Percentiles rank a stretch among this genome's conserved stretches.
Evolutionary conservation across 768 basidiomycete genomes (phyloP).

Genomic region (Phanerodontia chrysosporium): DNA sequence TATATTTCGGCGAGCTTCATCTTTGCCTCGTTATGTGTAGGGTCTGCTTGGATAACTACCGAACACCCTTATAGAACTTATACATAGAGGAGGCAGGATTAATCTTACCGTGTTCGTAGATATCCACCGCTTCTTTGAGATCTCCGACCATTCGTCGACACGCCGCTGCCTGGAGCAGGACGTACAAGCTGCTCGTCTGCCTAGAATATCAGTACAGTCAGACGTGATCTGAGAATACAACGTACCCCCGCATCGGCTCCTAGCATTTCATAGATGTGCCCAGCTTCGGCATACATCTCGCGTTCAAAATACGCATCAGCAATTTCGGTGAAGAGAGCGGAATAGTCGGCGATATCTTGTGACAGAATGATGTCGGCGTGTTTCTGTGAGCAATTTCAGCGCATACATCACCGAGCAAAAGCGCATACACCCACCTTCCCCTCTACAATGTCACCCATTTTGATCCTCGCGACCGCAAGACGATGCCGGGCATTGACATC

Average conservation of each 20-base stretch:
- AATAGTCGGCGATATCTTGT: conserved; percentile 73
- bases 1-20: conserved; percentile 89
- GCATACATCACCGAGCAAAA: background rate
- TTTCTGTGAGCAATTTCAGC: conserved; percentile 39
- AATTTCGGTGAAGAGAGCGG: conserved; percentile 75
- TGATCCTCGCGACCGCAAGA: conserved; percentile 77
- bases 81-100: background rate
- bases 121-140: conserved; percentile 70
- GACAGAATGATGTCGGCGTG: conserved; percentile 71
- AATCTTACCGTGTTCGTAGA: conserved; percentile 75
- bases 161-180: conserved; percentile 73
- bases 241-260: conserved; percentile 68
- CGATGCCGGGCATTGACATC: conserved; percentile 81
- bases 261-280: conserved; percentile 74
- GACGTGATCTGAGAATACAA: background rate
- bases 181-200: conserved; percentile 70
- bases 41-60: conserved; percentile 73
- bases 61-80: background rate
- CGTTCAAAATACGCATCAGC: conserved; percentile 81
- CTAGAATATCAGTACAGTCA: background rate
- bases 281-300: conserved; percentile 73
- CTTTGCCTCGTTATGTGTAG: conserved; percentile 75
- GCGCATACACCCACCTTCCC: conserved; percentile 58
- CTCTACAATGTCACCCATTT: conserved; percentile 74
- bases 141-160: conserved; percentile 79